phyloP scores from a whole-genome alignment of 805 yeast genomes.

The Zygoascus flipseniorum region DNA sequence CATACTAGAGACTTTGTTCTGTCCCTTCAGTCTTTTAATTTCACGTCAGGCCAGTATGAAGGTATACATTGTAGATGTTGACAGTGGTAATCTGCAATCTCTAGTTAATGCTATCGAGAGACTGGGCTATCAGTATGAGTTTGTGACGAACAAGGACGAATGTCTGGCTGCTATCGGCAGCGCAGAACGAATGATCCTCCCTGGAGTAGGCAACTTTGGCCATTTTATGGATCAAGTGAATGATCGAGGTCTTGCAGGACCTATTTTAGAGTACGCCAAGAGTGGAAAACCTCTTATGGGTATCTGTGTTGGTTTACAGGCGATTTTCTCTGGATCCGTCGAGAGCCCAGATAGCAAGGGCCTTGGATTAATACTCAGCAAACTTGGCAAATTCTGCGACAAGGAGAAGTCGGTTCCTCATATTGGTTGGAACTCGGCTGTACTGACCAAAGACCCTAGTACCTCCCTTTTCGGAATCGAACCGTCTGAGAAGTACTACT shows the following conservation, averaged over 20 bases:
- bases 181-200: slow-evolving; percentile 53
- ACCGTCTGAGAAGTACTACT: slow-evolving; percentile 69
- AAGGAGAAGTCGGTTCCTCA: slow-evolving; percentile 80
- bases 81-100: slow-evolving; percentile 90
- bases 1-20: background rate
- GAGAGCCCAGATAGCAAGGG: slow-evolving; percentile 63
- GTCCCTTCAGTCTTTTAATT: background rate
- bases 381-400: slow-evolving; percentile 53
- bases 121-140: slow-evolving; percentile 60
- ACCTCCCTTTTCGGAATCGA: slow-evolving; percentile 51
- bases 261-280: slow-evolving; percentile 55
- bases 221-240: slow-evolving; percentile 74
- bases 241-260: slow-evolving; percentile 53
- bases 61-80: slow-evolving; percentile 82
- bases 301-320: slow-evolving; percentile 92
- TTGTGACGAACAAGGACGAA: slow-evolving; percentile 52
- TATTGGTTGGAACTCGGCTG: slow-evolving; percentile 84
- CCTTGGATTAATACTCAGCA: slow-evolving; percentile 46
- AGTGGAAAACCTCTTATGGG: slow-evolving; percentile 92
- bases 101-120: slow-evolving; percentile 75
- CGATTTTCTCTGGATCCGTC: slow-evolving; percentile 65
- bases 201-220: slow-evolving; percentile 97
- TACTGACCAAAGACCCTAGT: slow-evolving; percentile 11
- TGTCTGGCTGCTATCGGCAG: slow-evolving; percentile 14
- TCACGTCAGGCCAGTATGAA: slow-evolving; percentile 2